phyloP scores from a whole-genome alignment of 2,329 filamentous ascomycete species.

The Tolypocladium endophyticum region DNA sequence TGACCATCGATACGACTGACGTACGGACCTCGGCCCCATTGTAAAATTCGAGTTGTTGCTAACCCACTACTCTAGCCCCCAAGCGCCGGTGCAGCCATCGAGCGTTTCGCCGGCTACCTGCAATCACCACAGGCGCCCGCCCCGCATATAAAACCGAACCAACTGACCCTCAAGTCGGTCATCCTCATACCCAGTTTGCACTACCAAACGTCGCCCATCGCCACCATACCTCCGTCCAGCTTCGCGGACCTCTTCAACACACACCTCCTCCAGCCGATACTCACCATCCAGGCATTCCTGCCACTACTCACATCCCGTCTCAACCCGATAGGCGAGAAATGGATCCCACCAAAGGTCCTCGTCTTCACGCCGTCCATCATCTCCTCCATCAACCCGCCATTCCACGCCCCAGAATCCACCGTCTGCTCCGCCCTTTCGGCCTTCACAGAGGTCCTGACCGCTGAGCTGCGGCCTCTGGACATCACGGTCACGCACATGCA shows the following conservation, averaged over 20 bases:
- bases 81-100: constrained; percentile 57
- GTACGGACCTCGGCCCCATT: constrained; percentile 32
- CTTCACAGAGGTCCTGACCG: constrained; percentile 70
- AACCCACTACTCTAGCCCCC: constrained; percentile 43
- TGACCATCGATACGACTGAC: constrained; percentile 76
- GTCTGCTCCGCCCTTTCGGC: constrained; percentile 80
- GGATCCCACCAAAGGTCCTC: constrained; percentile 54
- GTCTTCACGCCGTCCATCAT: constrained; percentile 74
- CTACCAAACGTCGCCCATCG: constrained; percentile 75
- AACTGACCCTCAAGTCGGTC: constrained; percentile 66
- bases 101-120: constrained; percentile 61
- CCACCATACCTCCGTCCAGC: constrained; percentile 70
- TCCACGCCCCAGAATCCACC: constrained; percentile 76
- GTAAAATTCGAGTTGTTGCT: background rate
- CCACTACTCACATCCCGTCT: constrained; percentile 59
- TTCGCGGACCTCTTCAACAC: constrained; percentile 90
- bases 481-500: constrained; percentile 81
- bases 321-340: constrained; percentile 38
- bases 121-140: constrained; percentile 67
- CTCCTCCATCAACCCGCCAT: constrained; percentile 67
- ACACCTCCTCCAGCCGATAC: constrained; percentile 79
- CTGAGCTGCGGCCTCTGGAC: constrained; percentile 65
- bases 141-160: constrained; percentile 64
- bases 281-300: constrained; percentile 83
- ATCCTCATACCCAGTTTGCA: constrained; percentile 74